A percentile compares a stretch with the other conserved stretches of the same genome.
Conservation (phyloP, 441 rosid genomes). For the Croton setiger region DNA sequence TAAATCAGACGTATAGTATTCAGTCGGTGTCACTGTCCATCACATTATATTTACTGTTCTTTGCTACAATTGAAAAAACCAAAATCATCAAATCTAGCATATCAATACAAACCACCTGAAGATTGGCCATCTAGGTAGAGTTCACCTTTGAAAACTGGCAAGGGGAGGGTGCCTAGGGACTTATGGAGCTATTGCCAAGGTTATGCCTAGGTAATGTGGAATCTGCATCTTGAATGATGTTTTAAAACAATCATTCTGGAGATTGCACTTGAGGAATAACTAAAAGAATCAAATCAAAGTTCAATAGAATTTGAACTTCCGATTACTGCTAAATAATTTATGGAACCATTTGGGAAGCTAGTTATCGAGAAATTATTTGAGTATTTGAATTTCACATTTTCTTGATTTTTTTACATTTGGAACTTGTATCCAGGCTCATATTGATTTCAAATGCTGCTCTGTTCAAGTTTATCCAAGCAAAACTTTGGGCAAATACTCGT, state of each 20-base stretch:
- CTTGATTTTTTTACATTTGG: too few species aligned
- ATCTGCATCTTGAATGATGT: not conserved
- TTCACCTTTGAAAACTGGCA: too few species aligned
- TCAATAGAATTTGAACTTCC: not conserved
- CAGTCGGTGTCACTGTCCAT: not conserved
- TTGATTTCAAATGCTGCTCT: too few species aligned
- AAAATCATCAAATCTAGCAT: not conserved
- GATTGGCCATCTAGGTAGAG: too few species aligned
- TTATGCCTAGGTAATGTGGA: too few species aligned
- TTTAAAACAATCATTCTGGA: not conserved
- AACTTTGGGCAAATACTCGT: not conserved
- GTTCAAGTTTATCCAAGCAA: not conserved
- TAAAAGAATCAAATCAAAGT: not conserved
- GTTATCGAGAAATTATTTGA: too few species aligned
- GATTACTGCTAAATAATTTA: not conserved
- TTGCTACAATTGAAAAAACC: not conserved
- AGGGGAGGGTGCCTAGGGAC: too few species aligned
- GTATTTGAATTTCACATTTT: too few species aligned
- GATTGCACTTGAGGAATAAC: not conserved
- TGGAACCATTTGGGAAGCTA: too few species aligned
- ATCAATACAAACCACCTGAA: too few species aligned
- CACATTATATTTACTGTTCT: not conserved
- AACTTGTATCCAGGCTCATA: too few species aligned
- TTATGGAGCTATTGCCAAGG: too few species aligned
- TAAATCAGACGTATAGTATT: not conserved